phyloP scores from a whole-genome alignment of 257 asterid genomes.

The Leonotis leonurus region DNA sequence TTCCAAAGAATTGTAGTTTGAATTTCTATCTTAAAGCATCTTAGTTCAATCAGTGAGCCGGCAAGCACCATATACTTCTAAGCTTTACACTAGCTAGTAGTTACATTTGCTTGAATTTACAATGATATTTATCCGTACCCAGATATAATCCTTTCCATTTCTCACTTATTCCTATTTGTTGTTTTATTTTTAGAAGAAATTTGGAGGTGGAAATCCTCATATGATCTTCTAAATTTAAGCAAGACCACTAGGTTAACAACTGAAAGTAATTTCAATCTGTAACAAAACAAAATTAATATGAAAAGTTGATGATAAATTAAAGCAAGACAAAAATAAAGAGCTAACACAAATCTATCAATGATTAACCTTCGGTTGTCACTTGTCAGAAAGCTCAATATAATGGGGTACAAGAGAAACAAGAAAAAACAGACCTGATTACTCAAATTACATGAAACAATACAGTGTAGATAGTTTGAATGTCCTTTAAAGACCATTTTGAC shows the following conservation, averaged over 20 bases:
- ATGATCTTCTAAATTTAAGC: neutral
- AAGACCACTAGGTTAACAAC: neutral
- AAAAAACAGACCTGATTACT: slow-evolving; percentile 57
- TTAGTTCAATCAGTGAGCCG: neutral
- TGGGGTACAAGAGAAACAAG: neutral
- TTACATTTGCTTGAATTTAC: neutral
- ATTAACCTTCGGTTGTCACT: neutral
- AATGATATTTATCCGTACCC: neutral
- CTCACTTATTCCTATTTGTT: neutral
- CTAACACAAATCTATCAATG: neutral
- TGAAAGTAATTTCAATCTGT: slow-evolving; percentile 1
- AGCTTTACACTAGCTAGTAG: neutral
- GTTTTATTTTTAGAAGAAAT: neutral
- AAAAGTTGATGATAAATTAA: neutral
- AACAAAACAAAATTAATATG: neutral
- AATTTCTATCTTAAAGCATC: neutral
- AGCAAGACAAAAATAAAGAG: neutral
- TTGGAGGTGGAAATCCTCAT: neutral
- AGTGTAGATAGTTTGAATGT: slow-evolving; percentile 76
- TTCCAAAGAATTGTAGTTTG: neutral
- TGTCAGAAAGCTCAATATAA: neutral
- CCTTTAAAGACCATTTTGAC: slow-evolving; percentile 80
- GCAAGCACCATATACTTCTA: neutral
- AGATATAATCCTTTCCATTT: neutral
- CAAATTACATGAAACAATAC: slow-evolving; percentile 56